These are phyloP conservation scores for Pseudocercospora fuligena DNA, from an alignment of 2,329 filamentous ascomycete species.

Conservation along the genomic window DNA sequence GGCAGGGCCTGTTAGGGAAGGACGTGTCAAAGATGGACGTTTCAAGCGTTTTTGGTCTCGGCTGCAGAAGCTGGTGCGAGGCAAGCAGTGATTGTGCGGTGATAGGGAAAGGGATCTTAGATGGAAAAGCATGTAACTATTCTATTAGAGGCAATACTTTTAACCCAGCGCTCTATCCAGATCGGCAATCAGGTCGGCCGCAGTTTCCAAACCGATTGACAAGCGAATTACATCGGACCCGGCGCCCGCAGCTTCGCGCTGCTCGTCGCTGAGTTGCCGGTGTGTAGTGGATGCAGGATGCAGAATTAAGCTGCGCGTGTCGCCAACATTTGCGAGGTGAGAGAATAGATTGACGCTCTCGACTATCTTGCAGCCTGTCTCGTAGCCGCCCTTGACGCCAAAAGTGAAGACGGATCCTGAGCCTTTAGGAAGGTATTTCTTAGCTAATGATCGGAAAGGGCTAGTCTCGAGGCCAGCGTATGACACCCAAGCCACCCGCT, in stretches of 20 bases:
- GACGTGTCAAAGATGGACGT: neutral
- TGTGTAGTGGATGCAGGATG: slow-evolving; percentile 28
- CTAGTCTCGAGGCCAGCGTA: slow-evolving; percentile 23
- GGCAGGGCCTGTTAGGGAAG: neutral
- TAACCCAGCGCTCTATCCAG: slow-evolving; percentile 24
- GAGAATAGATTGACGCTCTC: slow-evolving; percentile 25
- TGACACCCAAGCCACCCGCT: slow-evolving; percentile 25
- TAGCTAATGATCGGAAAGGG: slow-evolving; percentile 13
- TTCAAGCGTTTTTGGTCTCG: neutral
- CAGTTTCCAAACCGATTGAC: slow-evolving; percentile 25
- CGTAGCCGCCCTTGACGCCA: slow-evolving; percentile 25
- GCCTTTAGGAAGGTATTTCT: slow-evolving; percentile 23
- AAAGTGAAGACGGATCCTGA: slow-evolving; percentile 25
- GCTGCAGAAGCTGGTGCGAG: neutral
- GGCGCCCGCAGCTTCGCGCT: slow-evolving; percentile 25
- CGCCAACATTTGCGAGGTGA: slow-evolving; percentile 26
- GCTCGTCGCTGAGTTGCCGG: slow-evolving; percentile 26
- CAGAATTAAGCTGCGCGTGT: slow-evolving; percentile 24
- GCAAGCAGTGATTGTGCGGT: neutral
- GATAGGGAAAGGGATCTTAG: neutral
- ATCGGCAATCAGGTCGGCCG: slow-evolving; percentile 24
- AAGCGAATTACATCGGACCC: slow-evolving; percentile 24
- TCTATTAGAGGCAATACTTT: neutral
- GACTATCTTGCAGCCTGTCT: slow-evolving; percentile 22
- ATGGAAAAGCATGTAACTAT: neutral